Evolutionary conservation across 2,329 filamentous ascomycete genomes (phyloP).

Genomic region (Exserohilum rostratum): DNA sequence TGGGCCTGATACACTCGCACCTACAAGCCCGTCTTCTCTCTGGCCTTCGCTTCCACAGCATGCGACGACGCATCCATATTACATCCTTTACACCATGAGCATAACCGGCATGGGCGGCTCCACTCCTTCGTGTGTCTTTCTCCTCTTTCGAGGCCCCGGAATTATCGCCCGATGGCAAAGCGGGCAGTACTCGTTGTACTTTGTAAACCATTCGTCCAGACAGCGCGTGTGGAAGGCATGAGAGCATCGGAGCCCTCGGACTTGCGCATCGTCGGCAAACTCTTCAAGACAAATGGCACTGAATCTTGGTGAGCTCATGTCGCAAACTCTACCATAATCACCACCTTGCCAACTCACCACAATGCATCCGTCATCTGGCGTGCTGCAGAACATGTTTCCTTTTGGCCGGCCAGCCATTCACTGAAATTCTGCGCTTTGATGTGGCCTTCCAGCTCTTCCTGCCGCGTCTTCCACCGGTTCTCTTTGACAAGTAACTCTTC

Average conservation of each 20-base stretch:
- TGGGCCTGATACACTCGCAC: not conserved
- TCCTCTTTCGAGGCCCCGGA: conserved; percentile 24
- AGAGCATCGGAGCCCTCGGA: conserved; percentile 43
- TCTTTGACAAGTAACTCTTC: conserved; percentile 25
- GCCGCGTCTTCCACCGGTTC: conserved; percentile 34
- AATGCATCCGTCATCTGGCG: conserved; percentile 28
- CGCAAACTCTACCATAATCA: not conserved
- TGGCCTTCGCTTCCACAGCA: not conserved
- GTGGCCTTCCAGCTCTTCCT: conserved; percentile 36
- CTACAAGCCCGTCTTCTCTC: not conserved
- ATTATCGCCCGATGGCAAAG: conserved; percentile 48
- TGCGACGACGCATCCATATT: too few relatives aligned
- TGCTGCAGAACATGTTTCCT: conserved; percentile 24
- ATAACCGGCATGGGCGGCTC: conserved; percentile 25
- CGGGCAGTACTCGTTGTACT: conserved; percentile 48
- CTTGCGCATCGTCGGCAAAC: conserved; percentile 40
- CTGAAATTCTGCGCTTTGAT: conserved; percentile 42
- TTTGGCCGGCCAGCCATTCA: conserved; percentile 41
- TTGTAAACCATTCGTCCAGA: conserved; percentile 47
- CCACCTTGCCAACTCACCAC: conserved; percentile 24
- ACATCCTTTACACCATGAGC: conserved; percentile 28
- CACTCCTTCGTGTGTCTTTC: conserved; percentile 10
- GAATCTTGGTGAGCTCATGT: conserved; percentile 6
- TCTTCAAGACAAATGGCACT: conserved; percentile 49
- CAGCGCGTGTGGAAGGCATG: conserved; percentile 48